Evolutionary conservation across 2,329 filamentous ascomycete genomes (phyloP).

Genomic region (Botrytis sinoallii): DNA sequence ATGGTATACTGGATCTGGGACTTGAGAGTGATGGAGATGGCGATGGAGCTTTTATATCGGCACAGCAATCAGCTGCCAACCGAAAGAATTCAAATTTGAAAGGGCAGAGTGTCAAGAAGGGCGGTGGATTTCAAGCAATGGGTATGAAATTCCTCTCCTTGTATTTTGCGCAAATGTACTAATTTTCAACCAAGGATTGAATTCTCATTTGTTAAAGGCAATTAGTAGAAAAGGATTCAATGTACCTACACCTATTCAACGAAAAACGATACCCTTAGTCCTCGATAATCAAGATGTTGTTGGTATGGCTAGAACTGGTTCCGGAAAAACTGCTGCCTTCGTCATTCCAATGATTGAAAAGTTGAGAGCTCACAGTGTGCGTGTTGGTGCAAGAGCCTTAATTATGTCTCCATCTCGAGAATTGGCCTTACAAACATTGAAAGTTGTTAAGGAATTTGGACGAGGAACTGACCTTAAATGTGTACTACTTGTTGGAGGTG

Average conservation of each 20-base stretch:
- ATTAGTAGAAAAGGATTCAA: constrained; percentile 93
- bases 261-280: constrained; percentile 91
- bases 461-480: constrained; percentile 86
- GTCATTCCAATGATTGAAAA: constrained; percentile 98
- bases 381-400: constrained; percentile 80
- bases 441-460: constrained; percentile 93
- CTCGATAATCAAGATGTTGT: constrained; percentile 93
- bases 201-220: constrained; percentile 78
- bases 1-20: constrained; percentile 58
- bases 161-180: constrained; percentile 19
- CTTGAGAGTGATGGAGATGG: constrained; percentile 58
- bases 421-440: constrained; percentile 88
- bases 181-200: constrained; percentile 56
- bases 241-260: constrained; percentile 94
- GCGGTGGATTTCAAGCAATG: constrained; percentile 96
- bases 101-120: constrained; percentile 85
- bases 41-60: constrained; percentile 88
- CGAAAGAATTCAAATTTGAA: constrained; percentile 79
- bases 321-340: constrained; percentile 96
- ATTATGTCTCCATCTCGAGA: constrained; percentile 92
- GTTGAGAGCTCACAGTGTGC: constrained; percentile 80
- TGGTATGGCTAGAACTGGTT: constrained; percentile 97
- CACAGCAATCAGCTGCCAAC: constrained; percentile 82
- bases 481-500: constrained; percentile 89
- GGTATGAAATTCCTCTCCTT: constrained; percentile 46